Evolutionary conservation across 2,329 filamentous ascomycete species (phyloP), one percentile per base, ranked within the genome.

Genomic region (Hypoxylon sp.): DNA sequence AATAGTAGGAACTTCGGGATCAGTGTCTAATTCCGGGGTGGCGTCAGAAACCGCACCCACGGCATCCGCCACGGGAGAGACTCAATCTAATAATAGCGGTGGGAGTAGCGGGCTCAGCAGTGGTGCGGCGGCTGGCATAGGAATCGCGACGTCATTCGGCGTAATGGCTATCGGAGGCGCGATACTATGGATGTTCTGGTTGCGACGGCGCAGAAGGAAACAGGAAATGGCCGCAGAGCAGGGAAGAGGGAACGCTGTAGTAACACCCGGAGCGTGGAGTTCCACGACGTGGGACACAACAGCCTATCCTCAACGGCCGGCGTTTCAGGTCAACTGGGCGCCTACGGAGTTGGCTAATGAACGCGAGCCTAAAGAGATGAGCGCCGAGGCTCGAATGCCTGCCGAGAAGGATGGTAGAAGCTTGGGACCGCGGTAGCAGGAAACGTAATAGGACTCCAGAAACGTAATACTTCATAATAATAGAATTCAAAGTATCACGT

Each of bases 101-200:
- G 23, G 2, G 11, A 56, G 49, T 46, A 28, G 30, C 14, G 66
- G 61, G 7, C 46, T 68, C 7, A 63, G 63, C 46, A 11, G 49
- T 11, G 66, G 63, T 2, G 63, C 57, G 14, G 68, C 63, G 4
- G 63, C 59, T 2, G 68, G 68, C 2, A 51, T 69, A 46, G 68
- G 57, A 2, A 25, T 71, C 32, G 66, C 32, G 1, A 36, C 36
- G 10, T 60, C 63, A 14, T 3, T 69, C 13, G 63, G 41, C 7
- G 34, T 64, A 7, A 25, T 65, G 25, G 65, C 38, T 2, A n/a
- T 71, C 23, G 63, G 56, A 6, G 53, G 57, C 43, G 21, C 19
- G 13, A 21, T 62, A 52, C 14, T 64, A 6, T 71, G 60, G 56
- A 28, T 67, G 19, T 65, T 69, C 57, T 65, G 52, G 57, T 46